Evolutionary conservation across 495 filamentous ascomycete genomes (phyloP).

Genomic region (Ramalina intermedia): DNA sequence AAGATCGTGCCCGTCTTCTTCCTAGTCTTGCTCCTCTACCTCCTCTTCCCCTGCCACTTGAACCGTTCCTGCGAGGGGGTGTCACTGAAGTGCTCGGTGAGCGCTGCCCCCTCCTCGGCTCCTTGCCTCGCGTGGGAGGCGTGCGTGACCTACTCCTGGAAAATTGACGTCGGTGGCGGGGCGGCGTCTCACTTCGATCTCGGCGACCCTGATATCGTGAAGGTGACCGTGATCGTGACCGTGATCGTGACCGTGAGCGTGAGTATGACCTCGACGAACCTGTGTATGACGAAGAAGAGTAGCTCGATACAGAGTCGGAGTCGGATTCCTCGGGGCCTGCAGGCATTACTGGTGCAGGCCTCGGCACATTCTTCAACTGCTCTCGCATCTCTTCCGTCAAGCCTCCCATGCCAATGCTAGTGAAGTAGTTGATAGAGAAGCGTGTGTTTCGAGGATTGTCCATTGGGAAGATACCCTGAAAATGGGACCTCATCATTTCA

Average conservation of each 20-base stretch:
- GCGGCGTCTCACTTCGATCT: neutral
- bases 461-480: slow-evolving; percentile 74
- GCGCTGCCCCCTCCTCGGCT: neutral
- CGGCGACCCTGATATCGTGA: neutral
- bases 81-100: neutral
- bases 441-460: slow-evolving; percentile 81
- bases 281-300: slow-evolving; percentile 40
- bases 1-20: slow-evolving; percentile 3
- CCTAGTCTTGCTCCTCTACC: neutral
- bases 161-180: slow-evolving; percentile 8
- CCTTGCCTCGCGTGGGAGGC: neutral
- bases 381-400: slow-evolving; percentile 94
- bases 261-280: slow-evolving; percentile 32
- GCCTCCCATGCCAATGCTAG: slow-evolving; percentile 85
- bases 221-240: slow-evolving; percentile 15
- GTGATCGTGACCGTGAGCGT: slow-evolving; percentile 20
- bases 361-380: slow-evolving; percentile 70
- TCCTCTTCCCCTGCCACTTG: neutral
- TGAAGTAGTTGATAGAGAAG: slow-evolving; percentile 99
- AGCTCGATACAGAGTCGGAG: slow-evolving; percentile 50
- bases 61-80: neutral
- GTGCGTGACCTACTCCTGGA: slow-evolving; percentile 10
- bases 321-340: slow-evolving; percentile 31
- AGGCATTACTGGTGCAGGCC: slow-evolving; percentile 57
- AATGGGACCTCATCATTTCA: slow-evolving; percentile 59